Percentiles rank a stretch among this genome's conserved stretches.
Conservation (phyloP, 1,284 basidiomycete genomes). For the Microbotryum violaceum region DNA sequence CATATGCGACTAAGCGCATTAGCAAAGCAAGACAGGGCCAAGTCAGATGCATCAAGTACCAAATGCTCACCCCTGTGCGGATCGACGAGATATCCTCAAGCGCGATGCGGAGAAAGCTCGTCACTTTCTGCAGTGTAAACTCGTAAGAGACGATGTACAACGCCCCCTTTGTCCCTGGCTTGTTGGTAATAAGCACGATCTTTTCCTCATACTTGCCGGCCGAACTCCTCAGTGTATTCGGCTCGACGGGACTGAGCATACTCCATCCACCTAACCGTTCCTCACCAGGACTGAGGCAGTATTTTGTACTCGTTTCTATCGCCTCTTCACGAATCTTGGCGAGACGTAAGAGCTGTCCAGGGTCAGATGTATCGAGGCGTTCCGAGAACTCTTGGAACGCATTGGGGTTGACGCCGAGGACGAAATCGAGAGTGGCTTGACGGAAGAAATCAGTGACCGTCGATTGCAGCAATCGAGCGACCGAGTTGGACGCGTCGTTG, state of each 20-base stretch:
- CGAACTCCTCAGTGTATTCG: constrained; percentile 52
- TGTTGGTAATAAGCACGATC: constrained; percentile 57
- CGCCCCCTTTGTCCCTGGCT: constrained; percentile 8
- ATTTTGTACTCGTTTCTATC: constrained; percentile 73
- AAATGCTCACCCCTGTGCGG: background rate
- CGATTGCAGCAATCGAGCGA: constrained; percentile 58
- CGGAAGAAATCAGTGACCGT: constrained; percentile 73
- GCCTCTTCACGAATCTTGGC: constrained; percentile 82
- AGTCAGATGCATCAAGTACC: constrained; percentile 1
- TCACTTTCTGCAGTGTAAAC: constrained; percentile 47
- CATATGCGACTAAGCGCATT: constrained; percentile 50
- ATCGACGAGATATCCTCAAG: constrained; percentile 3
- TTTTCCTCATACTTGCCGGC: constrained; percentile 84
- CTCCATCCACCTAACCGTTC: constrained; percentile 80
- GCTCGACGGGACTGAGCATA: constrained; percentile 69
- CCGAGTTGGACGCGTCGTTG: constrained; percentile 85
- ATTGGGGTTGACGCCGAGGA: constrained; percentile 74
- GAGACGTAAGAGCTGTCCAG: constrained; percentile 74
- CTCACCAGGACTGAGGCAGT: constrained; percentile 75
- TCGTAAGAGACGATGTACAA: constrained; percentile 33
- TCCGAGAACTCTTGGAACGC: constrained; percentile 87
- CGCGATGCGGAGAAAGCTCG: constrained; percentile 36
- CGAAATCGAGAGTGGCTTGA: constrained; percentile 64
- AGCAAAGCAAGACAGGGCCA: constrained; percentile 10
- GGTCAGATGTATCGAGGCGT: constrained; percentile 78